Evolutionary conservation across 345 rosid genomes (phyloP).

Genomic region (Jatropha curcas): DNA sequence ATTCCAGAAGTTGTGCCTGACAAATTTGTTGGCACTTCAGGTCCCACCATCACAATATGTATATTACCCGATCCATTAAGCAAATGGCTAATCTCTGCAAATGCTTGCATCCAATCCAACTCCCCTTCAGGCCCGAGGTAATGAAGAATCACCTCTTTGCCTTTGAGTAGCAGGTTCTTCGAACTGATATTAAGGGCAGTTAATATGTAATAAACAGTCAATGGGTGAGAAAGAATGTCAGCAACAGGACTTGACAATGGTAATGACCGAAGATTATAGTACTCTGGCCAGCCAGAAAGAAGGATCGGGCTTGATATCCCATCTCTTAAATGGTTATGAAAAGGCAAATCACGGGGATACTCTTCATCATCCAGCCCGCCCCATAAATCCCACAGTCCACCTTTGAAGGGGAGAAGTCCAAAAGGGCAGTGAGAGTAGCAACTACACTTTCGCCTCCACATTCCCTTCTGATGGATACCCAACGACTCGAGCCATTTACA

Average conservation of each 20-base stretch:
- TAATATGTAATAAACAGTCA: conserved; percentile 53
- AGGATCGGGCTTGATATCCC: conserved; percentile 37
- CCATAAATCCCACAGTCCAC: conserved; percentile 54
- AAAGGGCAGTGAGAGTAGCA: conserved; percentile 53
- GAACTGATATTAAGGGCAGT: conserved; percentile 46
- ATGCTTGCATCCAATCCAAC: conserved; percentile 49
- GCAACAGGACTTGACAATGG: conserved; percentile 57
- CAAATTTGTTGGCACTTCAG: conserved; percentile 43
- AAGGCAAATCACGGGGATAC: conserved; percentile 46
- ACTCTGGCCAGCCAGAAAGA: conserved; percentile 55
- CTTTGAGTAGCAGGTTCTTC: conserved; percentile 49
- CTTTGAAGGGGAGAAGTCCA: conserved; percentile 50
- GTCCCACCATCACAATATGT: conserved; percentile 50
- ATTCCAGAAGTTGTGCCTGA: conserved; percentile 49
- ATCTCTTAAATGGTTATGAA: conserved; percentile 35
- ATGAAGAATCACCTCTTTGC: conserved; percentile 43
- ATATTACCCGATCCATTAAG: conserved; percentile 43
- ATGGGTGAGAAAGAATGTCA: conserved; percentile 51
- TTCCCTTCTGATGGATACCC: conserved; percentile 55
- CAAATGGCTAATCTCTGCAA: conserved; percentile 44
- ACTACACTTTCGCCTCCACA: conserved; percentile 65
- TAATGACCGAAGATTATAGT: conserved; percentile 48
- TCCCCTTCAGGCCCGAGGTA: conserved; percentile 50
- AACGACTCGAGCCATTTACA: conserved; percentile 57
- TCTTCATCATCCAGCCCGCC: conserved; percentile 50